Evolutionary conservation across 257 asterid species (phyloP), one percentile per base, ranked within the genome.

Genomic region (Rhazya stricta): DNA sequence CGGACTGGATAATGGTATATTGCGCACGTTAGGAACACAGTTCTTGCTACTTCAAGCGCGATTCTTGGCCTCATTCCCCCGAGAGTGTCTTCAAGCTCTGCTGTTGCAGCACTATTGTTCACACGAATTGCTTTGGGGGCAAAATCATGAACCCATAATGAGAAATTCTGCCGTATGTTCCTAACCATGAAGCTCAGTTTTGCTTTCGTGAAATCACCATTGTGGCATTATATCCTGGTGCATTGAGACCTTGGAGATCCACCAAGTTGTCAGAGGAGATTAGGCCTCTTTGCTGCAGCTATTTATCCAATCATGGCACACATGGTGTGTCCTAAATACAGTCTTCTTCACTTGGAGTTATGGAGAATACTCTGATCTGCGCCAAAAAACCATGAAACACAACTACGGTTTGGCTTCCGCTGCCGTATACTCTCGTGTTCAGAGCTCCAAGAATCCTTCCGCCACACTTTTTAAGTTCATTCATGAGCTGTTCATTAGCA

Each of bases 341-440:
- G 68, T 71, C 30, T 77, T 19, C 43, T n/a, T 53, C 29, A 77
- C 54, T 19, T 62, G 77, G n/a, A 61, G 77, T 46, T 61, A 51
- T 77, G 77, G 16, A 77, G 81, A 53, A 76, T n/a, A n/a, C n/a
- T n/a, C 74, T 54, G 78, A 46, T 66, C 74, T 61, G 41, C 13
- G 8, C 77, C 81, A 72, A 69, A 72, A 69, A 78, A 39, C 81
- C 81, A 42, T 66, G 78, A 13, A 78, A 78, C 3, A 78, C 69
- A 27, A 78, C 77, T 0, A 72, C n/a, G 32, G 74, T 66, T 25
- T 73, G 73, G 46, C 32, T 78, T 68, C 78, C 78, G 72, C 66
- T 78, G 13, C 81, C 78, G 56, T 73, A 73, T 1, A 78, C 58
- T 3, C 66, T 73, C 1, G 62, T 74, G 43, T 73, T 78, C 13